Evolutionary conservation across 2,329 filamentous ascomycete species (phyloP), one percentile per base, ranked within the genome.

Genomic region (Ophiostoma ulmi): DNA sequence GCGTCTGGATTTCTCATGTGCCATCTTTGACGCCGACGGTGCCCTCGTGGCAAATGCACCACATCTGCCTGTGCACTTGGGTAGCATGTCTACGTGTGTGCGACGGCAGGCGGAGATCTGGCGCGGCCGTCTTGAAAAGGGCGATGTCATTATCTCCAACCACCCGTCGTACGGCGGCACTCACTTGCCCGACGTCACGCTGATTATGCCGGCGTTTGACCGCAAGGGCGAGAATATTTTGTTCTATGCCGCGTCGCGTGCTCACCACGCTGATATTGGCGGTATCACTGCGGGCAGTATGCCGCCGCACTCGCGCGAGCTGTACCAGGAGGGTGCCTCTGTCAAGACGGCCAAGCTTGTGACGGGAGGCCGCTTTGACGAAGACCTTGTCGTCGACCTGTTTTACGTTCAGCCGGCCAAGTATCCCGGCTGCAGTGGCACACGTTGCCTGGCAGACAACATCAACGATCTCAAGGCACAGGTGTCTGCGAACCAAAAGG

Each of bases 401-500:
- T 82, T 96, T 5, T 87, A 91, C 70, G 83, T 88, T 17, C 90
- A 93, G 73, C 92, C 93, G 0, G 90, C 91, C 0, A 83, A 90
- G 75, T 88, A 91, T 74, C 87, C 89, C 0, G 92, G 91, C 0
- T 95, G 91, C 80, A 89, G 87, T 70, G 92, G 92, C 1, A 94
- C 92, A 0, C 83, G 92, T 63, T 93, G 91, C 77, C 82, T 96
- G 1, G 88, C 87, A 11, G 93, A 97, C 78, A 96, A 96, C 77
- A 83, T 96, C 74, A 94, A 92, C 69, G 93, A 96, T 77, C 83
- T 97, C 58, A 93, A 94, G 78, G 93, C 93, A 0, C 92, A 96
- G 77, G 90, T 95, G 14, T 92, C 93, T 0, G 92, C 92, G 14
- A 96, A 97, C 76, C 90, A 93, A 75, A 93, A 93, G 75, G 93